Evolutionary conservation across 2,329 filamentous ascomycete genomes (phyloP).

Genomic region (Tolypocladium cylindrosporum): DNA sequence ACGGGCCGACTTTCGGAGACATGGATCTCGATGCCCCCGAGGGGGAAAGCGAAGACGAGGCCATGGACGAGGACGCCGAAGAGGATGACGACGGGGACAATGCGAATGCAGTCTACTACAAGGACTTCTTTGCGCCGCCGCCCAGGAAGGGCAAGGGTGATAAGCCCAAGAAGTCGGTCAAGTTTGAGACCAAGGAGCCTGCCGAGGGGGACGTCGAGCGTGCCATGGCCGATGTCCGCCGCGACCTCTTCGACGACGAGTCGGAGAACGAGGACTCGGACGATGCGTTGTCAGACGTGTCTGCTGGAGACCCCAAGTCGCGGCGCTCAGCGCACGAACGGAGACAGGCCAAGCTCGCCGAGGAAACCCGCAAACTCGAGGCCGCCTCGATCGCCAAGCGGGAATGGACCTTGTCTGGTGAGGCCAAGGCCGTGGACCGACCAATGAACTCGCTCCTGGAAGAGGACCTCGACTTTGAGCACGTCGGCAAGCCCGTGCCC

Average conservation of each 20-base stretch:
- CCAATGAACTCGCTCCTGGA: slow-evolving; percentile 89
- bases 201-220: slow-evolving; percentile 63
- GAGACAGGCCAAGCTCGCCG: slow-evolving; percentile 71
- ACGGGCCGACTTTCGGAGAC: slow-evolving; percentile 75
- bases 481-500: slow-evolving; percentile 86
- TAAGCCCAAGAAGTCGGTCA: slow-evolving; percentile 32
- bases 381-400: slow-evolving; percentile 81
- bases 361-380: slow-evolving; percentile 88
- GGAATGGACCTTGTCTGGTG: slow-evolving; percentile 82
- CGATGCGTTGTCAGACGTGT: slow-evolving; percentile 54
- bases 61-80: slow-evolving; percentile 41
- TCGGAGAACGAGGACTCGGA: slow-evolving; percentile 56
- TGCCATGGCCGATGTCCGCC: slow-evolving; percentile 77
- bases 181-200: slow-evolving; percentile 31
- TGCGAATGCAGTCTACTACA: slow-evolving; percentile 82
- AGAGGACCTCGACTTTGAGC: slow-evolving; percentile 91
- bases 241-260: slow-evolving; percentile 80
- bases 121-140: slow-evolving; percentile 88
- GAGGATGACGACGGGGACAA: slow-evolving; percentile 55
- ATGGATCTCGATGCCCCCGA: slow-evolving; percentile 64
- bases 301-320: slow-evolving; percentile 60
- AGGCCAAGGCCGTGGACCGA: slow-evolving; percentile 72
- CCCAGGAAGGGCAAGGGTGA: slow-evolving; percentile 54
- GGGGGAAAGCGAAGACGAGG: slow-evolving; percentile 57
- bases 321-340: slow-evolving; percentile 78